These are phyloP conservation scores for Sclerotinia trifoliorum DNA, from an alignment of 2,329 filamentous ascomycete genomes.

Conservation along the genomic window DNA sequence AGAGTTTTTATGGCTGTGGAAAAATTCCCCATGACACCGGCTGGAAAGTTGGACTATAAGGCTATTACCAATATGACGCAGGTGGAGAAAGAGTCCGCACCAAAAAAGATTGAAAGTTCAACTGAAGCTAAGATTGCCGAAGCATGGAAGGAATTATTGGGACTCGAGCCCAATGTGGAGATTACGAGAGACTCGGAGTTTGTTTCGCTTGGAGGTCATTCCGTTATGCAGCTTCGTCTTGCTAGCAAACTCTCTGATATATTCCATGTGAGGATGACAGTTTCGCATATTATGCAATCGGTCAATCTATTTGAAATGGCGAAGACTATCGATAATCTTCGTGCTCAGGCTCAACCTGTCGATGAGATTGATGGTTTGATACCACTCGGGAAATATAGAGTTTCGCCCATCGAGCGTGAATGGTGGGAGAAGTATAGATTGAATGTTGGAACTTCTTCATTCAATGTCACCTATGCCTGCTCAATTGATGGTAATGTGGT, in stretches of 20 bases:
- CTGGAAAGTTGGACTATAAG: constrained; percentile 42
- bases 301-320: constrained; percentile 14
- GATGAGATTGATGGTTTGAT: not conserved
- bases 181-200: constrained; percentile 33
- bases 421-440: constrained; percentile 22
- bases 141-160: constrained; percentile 27
- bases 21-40: constrained; percentile 38
- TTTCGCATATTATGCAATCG: constrained; percentile 29
- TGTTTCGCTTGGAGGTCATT: constrained; percentile 37
- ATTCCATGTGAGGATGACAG: constrained; percentile 25
- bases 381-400: constrained; percentile 9
- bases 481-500: constrained; percentile 19
- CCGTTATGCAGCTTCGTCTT: constrained; percentile 34
- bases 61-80: constrained; percentile 26
- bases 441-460: constrained; percentile 28
- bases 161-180: constrained; percentile 9
- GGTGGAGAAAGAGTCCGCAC: not conserved
- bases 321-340: constrained; percentile 7
- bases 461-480: constrained; percentile 37
- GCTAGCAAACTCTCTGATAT: constrained; percentile 23
- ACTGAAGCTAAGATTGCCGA: constrained; percentile 20
- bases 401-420: constrained; percentile 23
- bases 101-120: not conserved
- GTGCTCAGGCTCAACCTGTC: not conserved
- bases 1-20: constrained; percentile 32